phyloP scores from a whole-genome alignment of 257 asterid genomes.

The Vinca minor region DNA sequence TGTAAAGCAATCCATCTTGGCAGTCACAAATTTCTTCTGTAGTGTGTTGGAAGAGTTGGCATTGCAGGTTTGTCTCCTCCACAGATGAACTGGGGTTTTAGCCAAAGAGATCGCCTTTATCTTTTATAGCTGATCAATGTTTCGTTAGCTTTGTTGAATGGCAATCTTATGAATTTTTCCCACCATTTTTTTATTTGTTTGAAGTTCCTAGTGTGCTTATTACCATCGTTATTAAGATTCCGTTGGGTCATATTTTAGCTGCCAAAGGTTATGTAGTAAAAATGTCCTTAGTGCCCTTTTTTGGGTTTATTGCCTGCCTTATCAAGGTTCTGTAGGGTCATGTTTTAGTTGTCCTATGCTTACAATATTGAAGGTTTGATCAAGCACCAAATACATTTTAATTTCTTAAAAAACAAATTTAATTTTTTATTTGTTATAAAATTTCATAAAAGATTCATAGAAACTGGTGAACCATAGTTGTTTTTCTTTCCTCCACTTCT shows the following conservation, averaged over 20 bases:
- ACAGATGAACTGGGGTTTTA: not conserved
- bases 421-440: no score
- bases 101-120: not conserved
- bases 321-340: no score
- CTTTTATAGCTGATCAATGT: not conserved
- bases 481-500: not conserved
- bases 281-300: no score
- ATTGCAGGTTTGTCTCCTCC: conserved; percentile 58
- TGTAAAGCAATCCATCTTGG: conserved; percentile 64
- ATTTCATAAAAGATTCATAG: not conserved
- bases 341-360: no score
- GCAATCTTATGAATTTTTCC: not conserved
- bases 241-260: no score
- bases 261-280: no score
- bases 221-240: not conserved
- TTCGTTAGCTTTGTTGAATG: not conserved
- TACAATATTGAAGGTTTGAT: no score
- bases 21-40: conserved; percentile 60
- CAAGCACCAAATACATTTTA: no score
- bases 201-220: not conserved
- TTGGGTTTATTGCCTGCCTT: no score
- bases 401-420: no score
- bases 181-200: not conserved
- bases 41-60: conserved; percentile 65
- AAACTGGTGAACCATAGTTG: not conserved